A percentile compares a stretch with the other conserved stretches of the same genome.
Conservation (phyloP, 2,329 filamentous ascomycete genomes). For the Monosporascus sp. region DNA sequence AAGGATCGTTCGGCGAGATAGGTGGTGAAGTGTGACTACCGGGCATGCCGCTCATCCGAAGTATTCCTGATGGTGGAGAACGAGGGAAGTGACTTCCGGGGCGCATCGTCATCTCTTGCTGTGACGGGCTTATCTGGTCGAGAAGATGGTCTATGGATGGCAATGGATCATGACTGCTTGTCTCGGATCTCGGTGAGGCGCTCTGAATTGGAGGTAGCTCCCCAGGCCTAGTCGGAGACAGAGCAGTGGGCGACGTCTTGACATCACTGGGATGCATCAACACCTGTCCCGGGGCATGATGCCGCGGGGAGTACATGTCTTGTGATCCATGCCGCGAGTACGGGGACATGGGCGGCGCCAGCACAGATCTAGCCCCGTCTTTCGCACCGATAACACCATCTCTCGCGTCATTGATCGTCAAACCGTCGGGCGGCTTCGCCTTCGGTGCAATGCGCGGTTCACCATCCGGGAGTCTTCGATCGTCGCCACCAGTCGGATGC, state of each 20-base stretch:
- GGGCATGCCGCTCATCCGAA: slow-evolving; percentile 28
- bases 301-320: slow-evolving; percentile 21
- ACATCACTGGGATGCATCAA: slow-evolving; percentile 26
- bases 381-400: slow-evolving; percentile 13
- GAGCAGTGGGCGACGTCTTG: slow-evolving; percentile 30
- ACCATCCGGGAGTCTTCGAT: slow-evolving; percentile 9
- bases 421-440: slow-evolving; percentile 8
- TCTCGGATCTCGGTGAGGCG: slow-evolving; percentile 34
- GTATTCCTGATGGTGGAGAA: slow-evolving; percentile 28
- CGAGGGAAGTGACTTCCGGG: slow-evolving; percentile 23
- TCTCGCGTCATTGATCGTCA: slow-evolving; percentile 9
- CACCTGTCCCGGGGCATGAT: slow-evolving; percentile 19
- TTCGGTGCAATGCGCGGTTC: slow-evolving; percentile 13
- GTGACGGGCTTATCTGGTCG: slow-evolving; percentile 30
- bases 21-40: slow-evolving; percentile 40
- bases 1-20: slow-evolving; percentile 44
- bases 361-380: slow-evolving; percentile 18
- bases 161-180: slow-evolving; percentile 29
- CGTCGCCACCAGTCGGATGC: slow-evolving; percentile 14
- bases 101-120: slow-evolving; percentile 25
- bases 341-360: slow-evolving; percentile 26
- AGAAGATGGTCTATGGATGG: slow-evolving; percentile 32
- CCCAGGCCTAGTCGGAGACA: slow-evolving; percentile 21
- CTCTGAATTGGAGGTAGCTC: slow-evolving; percentile 32
- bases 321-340: slow-evolving; percentile 19